Conservation (phyloP, 2,329 filamentous ascomycete species). For the Sclerotinia spermophila region DNA sequence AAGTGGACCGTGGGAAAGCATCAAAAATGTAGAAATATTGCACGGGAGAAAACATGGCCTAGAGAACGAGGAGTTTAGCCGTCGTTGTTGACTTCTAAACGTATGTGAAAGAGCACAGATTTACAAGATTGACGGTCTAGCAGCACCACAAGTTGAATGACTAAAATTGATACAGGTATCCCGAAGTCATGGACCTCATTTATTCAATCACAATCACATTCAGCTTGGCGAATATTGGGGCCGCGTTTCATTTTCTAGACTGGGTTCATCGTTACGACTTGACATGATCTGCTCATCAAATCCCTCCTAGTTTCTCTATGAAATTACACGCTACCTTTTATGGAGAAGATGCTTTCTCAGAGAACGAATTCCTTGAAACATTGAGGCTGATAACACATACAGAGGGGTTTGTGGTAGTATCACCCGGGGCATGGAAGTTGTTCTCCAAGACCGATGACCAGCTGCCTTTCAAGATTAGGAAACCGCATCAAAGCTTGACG, state of each 20-base stretch:
- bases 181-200: background rate
- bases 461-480: background rate
- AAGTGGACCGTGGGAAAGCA: no score
- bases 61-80: no score
- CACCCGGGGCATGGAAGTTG: no score
- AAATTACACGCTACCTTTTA: background rate
- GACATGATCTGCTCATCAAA: background rate
- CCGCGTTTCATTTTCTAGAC: background rate
- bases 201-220: background rate
- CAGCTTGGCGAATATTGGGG: background rate
- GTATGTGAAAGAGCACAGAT: no score
- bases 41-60: no score
- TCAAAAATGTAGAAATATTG: no score
- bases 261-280: background rate
- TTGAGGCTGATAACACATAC: background rate
- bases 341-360: background rate
- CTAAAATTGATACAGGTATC: background rate
- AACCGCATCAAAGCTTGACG: background rate
- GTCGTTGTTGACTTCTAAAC: no score
- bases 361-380: background rate
- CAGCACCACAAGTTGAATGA: background rate
- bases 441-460: background rate
- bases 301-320: background rate
- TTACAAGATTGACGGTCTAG: accelerated
- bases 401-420: background rate